These are phyloP conservation scores for Areca catechu DNA, from an alignment of 176 grass and related monocot species.

Conservation along the genomic window DNA sequence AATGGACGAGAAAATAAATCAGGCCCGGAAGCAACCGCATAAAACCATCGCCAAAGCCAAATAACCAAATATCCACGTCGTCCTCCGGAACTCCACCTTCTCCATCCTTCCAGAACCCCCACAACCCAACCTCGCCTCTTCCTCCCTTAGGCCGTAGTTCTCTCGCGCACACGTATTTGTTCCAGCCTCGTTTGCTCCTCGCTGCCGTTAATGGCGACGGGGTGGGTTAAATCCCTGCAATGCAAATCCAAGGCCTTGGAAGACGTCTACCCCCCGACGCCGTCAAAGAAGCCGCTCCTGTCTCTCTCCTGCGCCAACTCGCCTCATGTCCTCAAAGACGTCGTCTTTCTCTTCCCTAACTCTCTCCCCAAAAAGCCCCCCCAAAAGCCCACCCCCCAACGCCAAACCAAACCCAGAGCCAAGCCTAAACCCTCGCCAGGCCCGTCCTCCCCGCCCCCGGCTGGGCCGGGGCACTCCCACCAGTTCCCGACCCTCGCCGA, in stretches of 20 bases:
- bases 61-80: too few species aligned
- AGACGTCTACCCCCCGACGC: conserved; percentile 39
- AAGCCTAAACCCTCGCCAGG: conserved; percentile 10
- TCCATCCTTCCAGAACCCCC: too few species aligned
- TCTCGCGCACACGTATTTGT: background rate
- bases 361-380: conserved; percentile 1
- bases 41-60: too few species aligned
- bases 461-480: conserved; percentile 14
- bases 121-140: too few species aligned
- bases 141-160: background rate
- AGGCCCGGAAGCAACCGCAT: too few species aligned
- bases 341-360: conserved; percentile 20
- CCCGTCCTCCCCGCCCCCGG: conserved; percentile 19
- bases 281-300: conserved; percentile 34
- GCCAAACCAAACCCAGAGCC: conserved; percentile 27
- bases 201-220: conserved; percentile 41
- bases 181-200: conserved; percentile 17
- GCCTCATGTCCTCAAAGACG: conserved; percentile 27
- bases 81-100: too few species aligned
- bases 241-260: conserved; percentile 71
- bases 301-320: conserved; percentile 46
- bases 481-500: conserved; percentile 59
- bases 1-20: too few species aligned
- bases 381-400: conserved; percentile 22
- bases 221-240: conserved; percentile 75